Conservation (phyloP, 2,329 filamentous ascomycete species). For the Byssochlamys sp. region DNA sequence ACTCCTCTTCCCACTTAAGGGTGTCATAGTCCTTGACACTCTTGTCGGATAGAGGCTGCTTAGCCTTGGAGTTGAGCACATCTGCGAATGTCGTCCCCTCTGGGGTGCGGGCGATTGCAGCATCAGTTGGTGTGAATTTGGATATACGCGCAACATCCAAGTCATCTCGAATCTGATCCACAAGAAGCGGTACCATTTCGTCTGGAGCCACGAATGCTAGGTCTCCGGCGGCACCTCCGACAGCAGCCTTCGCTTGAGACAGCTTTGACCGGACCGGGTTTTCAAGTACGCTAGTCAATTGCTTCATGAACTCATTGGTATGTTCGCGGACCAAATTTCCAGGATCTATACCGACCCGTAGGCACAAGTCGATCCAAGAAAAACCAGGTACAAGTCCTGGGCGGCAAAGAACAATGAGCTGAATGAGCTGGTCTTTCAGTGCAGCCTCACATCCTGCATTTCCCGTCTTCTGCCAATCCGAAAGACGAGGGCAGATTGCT, state of each 20-base stretch:
- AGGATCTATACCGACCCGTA: slow-evolving; percentile 72
- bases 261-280: slow-evolving; percentile 28
- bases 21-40: slow-evolving; percentile 92
- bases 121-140: slow-evolving; percentile 72
- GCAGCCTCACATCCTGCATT: slow-evolving; percentile 37
- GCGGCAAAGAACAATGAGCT: slow-evolving; percentile 67
- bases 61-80: slow-evolving; percentile 73
- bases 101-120: slow-evolving; percentile 82
- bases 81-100: slow-evolving; percentile 84
- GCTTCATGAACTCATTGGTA: slow-evolving; percentile 55
- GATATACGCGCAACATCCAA: slow-evolving; percentile 61
- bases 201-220: slow-evolving; percentile 88
- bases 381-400: slow-evolving; percentile 65
- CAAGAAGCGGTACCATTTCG: slow-evolving; percentile 62
- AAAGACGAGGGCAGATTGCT: slow-evolving; percentile 30
- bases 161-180: slow-evolving; percentile 64
- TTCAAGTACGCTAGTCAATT: slow-evolving; percentile 52
- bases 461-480: slow-evolving; percentile 13
- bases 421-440: slow-evolving; percentile 62
- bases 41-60: slow-evolving; percentile 64
- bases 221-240: slow-evolving; percentile 77
- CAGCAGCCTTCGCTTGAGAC: slow-evolving; percentile 49
- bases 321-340: slow-evolving; percentile 62
- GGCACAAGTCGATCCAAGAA: slow-evolving; percentile 81
- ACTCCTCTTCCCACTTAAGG: slow-evolving; percentile 91